phyloP scores from a whole-genome alignment of 305 asterid species.

The Fraxinus velutina region DNA sequence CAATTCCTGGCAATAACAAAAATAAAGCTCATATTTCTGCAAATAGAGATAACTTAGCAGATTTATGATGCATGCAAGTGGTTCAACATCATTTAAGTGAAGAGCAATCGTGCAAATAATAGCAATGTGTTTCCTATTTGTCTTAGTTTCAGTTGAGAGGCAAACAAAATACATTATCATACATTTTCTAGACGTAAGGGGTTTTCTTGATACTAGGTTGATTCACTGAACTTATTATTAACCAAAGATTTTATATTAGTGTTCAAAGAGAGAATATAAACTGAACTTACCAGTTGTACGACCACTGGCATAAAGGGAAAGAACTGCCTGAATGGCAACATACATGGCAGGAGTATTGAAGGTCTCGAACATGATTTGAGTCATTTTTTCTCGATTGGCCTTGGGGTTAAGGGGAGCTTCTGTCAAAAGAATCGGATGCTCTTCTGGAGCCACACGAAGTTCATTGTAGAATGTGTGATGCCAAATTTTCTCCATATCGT shows the following conservation, averaged over 20 bases:
- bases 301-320: conserved; percentile 54
- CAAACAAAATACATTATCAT: too few relatives aligned
- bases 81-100: neutral
- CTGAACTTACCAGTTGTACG: conserved; percentile 54
- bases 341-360: conserved; percentile 61
- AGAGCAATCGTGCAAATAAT: neutral
- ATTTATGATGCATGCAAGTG: neutral
- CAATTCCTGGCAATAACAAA: conserved; percentile 22
- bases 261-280: neutral
- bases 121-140: neutral
- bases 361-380: conserved; percentile 52
- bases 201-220: too few relatives aligned
- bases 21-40: neutral
- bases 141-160: neutral
- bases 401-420: conserved; percentile 61
- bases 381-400: conserved; percentile 57
- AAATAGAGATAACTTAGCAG: neutral
- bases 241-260: neutral
- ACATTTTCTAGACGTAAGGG: too few relatives aligned
- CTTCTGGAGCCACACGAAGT: conserved; percentile 56
- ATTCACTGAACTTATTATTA: too few relatives aligned
- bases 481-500: conserved; percentile 59
- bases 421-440: conserved; percentile 53
- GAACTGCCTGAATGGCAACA: conserved; percentile 57
- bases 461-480: conserved; percentile 47